Base-by-base conservation (phyloP, 805 yeast species). In the Teunomyces cretensis region DNA sequence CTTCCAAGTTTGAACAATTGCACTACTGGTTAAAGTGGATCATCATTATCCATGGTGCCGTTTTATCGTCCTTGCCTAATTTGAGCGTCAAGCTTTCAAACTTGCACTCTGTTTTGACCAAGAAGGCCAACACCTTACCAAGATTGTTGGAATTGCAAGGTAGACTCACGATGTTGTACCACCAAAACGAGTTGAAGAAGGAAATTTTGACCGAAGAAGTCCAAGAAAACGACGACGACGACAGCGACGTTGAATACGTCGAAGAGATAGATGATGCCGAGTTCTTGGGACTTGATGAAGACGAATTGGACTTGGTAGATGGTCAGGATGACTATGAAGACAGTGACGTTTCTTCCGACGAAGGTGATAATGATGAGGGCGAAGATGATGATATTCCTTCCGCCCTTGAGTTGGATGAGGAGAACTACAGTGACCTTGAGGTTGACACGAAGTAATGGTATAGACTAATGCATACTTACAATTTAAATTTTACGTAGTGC, bases 241-340 rank as follows among this genome's bases (percentile, higher is more conserved):
- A 76, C 46, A 64, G 72, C 42, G 83, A 76, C 42, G 85, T 84
- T n/a, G 91, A 85, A 53, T 84, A 84, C 55, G 69, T 80, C 17
- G 92, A 85, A 63, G 91, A 84, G 54, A 60, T 84, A 19, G 84
- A 79, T 56, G 82, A 77, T 50, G 78, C 78, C 4, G 41, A 53
- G 32, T 58, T 48, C n/a, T 43, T 49, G 43, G 62, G 59, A 2
- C 49, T 50, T 6, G 46, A 51, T n/a, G 52, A 49, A 6, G 49
- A 45, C 17, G 62, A 56, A 30, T 49, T 48, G 27, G 55, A 49
- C 7, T 54, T 53, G 24, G 19, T 47, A 26, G 44, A 43, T n/a
- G 54, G 48, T 15, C 48, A 46, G 9, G 56, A 54, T 22, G 59
- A 54, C 16, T 52, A 48, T 39, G 53, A 45, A 27, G 60, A 52